Evolutionary conservation across 2,329 filamentous ascomycete genomes (phyloP), one percentile per base, ranked within the genome.

Genomic region (Epichloe sibirici): DNA sequence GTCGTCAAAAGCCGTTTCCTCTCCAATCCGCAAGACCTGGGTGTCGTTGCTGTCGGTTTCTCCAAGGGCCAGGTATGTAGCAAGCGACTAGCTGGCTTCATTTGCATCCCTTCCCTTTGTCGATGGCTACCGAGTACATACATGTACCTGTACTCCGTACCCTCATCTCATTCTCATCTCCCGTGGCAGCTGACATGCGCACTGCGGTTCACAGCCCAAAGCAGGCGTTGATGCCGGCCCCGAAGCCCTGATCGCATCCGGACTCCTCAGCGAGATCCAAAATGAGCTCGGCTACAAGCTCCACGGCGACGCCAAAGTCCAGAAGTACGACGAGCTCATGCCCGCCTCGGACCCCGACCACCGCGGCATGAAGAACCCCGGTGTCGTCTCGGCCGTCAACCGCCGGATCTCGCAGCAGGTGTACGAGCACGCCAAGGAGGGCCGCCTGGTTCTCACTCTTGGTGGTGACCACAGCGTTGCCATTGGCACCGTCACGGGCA

Each of bases 381-480:
- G 79, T 59, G 82, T 86, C 56, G 91, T 95, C 58, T 91, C 86
- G 58, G 85, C 87, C 53, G 91, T 95, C 47, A 97, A 89, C 2
- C 71, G 84, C 64, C 77, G 81, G 61, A 84, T 98, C 57, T 83
- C 83, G 67, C 74, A 83, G 53, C 88, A 96, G 71, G 88, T 95
- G 49, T 96, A 97, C 75, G 75, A 81, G 58, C 89, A 97, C 65
- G 89, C 91, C 47, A 79, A 77, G 59, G 74, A 86, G 58, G 93
- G 93, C 37, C 83, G 90, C 55, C 83, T 95, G 67, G 90, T 95
- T 1, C 78, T 98, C 53, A 98, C 93, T 0, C 82, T 98, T 9
- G 93, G 93, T 53, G 93, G 93, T 51, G 93, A 98, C 72, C 93
- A 98, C 76, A 90, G 85, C 58, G 94, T 98, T 65, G 93, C 93